These are phyloP conservation scores for Drechslerella coelobrocha DNA, from an alignment of 2,329 filamentous ascomycete species.

Conservation along the genomic window DNA sequence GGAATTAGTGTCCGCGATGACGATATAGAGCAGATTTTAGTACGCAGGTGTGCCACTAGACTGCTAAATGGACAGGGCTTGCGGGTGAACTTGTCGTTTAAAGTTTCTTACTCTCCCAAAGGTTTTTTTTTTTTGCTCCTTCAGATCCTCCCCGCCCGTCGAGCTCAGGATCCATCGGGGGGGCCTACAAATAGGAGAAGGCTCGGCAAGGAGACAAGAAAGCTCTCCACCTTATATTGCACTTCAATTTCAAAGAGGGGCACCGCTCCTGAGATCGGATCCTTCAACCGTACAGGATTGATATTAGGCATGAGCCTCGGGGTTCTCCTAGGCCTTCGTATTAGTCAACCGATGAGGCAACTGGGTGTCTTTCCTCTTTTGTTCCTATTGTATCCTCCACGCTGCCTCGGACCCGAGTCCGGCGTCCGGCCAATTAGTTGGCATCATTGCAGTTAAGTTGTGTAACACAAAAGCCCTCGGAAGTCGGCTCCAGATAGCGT, in stretches of 20 bases:
- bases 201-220: background rate
- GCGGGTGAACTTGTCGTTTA: conserved; percentile 5
- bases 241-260: background rate
- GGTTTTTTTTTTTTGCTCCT: conserved; percentile 4
- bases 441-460: conserved; percentile 45
- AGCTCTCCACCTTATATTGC: background rate
- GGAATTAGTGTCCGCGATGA: conserved; percentile 50
- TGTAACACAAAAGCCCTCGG: conserved; percentile 50
- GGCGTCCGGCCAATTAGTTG: conserved; percentile 45
- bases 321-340: conserved; percentile 4
- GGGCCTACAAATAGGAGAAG: background rate
- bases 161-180: conserved; percentile 12
- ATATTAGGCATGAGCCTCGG: background rate
- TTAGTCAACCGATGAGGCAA: conserved; percentile 13
- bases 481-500: conserved; percentile 50
- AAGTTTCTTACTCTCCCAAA: background rate
- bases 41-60: conserved; percentile 39
- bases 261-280: background rate
- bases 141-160: background rate
- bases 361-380: conserved; percentile 25
- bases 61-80: conserved; percentile 22
- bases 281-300: background rate
- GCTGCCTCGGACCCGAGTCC: conserved; percentile 29
- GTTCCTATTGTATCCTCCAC: conserved; percentile 21
- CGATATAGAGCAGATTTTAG: conserved; percentile 48